These are phyloP conservation scores for Gregarina niphandrodes DNA, from an alignment of 169 alveolate species.

Conservation along the genomic window DNA sequence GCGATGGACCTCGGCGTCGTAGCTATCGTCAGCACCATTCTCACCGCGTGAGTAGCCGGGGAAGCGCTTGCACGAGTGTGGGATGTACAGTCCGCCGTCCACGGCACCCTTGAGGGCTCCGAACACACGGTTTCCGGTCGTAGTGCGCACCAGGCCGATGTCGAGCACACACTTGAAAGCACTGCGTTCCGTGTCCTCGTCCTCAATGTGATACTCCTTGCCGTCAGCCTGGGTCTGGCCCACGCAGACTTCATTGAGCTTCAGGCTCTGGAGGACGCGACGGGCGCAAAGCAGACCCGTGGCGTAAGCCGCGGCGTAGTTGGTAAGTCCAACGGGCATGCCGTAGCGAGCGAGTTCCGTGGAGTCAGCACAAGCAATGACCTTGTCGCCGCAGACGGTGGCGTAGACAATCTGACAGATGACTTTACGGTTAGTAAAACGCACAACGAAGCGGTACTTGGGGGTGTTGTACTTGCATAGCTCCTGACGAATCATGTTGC, in stretches of 20 bases:
- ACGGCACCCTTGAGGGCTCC: slow-evolving; percentile 99
- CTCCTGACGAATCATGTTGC: slow-evolving; percentile 83
- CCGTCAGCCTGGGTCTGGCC: slow-evolving; percentile 66
- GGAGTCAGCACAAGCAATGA: slow-evolving; percentile 83
- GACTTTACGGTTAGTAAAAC: slow-evolving; percentile 73
- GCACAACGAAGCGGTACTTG: slow-evolving; percentile 93
- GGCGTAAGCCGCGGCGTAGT: slow-evolving; percentile 97
- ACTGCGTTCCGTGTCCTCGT: slow-evolving; percentile 72
- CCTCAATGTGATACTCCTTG: slow-evolving; percentile 77
- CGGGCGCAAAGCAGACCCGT: slow-evolving; percentile 95
- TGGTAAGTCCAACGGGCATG: slow-evolving; percentile 87
- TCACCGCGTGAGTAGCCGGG: too few relatives aligned
- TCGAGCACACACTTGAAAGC: slow-evolving; percentile 96
- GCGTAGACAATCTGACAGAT: slow-evolving; percentile 87
- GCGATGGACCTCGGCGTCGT: slow-evolving; percentile 89
- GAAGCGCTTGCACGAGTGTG: slow-evolving; percentile 95
- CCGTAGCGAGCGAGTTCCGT: slow-evolving; percentile 88
- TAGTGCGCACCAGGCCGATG: slow-evolving; percentile 93
- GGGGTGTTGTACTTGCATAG: slow-evolving; percentile 96
- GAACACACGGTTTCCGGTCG: slow-evolving; percentile 96
- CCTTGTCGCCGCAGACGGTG: slow-evolving; percentile 87
- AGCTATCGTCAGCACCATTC: slow-evolving; percentile 34
- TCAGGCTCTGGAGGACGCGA: slow-evolving; percentile 70
- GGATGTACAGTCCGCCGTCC: slow-evolving; percentile 97
- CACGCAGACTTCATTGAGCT: slow-evolving; percentile 52